Evolutionary conservation across 352 stramenopile species (phyloP).

Genomic region (Phytophthora macrochlamydospora): DNA sequence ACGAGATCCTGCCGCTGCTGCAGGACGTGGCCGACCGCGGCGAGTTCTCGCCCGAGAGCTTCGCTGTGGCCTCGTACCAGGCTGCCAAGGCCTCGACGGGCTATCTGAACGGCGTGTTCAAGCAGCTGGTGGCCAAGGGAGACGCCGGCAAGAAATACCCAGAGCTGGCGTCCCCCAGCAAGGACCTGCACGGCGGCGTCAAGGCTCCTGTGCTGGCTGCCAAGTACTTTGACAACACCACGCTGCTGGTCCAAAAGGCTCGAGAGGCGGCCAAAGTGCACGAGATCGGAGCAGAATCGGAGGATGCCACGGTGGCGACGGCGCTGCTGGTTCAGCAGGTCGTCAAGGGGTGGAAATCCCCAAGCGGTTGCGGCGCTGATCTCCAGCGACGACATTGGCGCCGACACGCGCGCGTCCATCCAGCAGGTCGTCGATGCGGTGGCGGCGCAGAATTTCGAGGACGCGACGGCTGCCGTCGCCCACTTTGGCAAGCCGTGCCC

Average conservation of each 20-base stretch:
- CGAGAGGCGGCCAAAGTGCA: constrained; percentile 60
- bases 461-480: constrained; percentile 48
- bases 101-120: constrained; percentile 69
- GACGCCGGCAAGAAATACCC: constrained; percentile 64
- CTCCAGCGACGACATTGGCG: constrained; percentile 41
- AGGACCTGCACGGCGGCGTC: constrained; percentile 64
- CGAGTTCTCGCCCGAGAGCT: constrained; percentile 49
- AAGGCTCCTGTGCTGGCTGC: constrained; percentile 63
- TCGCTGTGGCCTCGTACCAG: constrained; percentile 52
- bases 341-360: constrained; percentile 38
- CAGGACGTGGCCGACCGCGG: constrained; percentile 49
- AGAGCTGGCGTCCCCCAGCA: constrained; percentile 53
- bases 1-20: constrained; percentile 70
- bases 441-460: constrained; percentile 41
- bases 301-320: constrained; percentile 55
- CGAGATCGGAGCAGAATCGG: constrained; percentile 51
- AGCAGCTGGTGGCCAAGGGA: constrained; percentile 68
- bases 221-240: constrained; percentile 47
- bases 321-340: constrained; percentile 62
- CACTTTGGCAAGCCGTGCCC: constrained; percentile 67
- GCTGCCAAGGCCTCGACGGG: constrained; percentile 64
- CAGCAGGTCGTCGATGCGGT: constrained; percentile 57
- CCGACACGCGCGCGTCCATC: constrained; percentile 35
- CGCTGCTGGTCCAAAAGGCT: constrained; percentile 48
- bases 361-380: constrained; percentile 44